Percentiles rank a stretch among this genome's conserved stretches.
These are phyloP conservation scores for Tinospora cordifolia DNA, from an alignment of 164 flowering plant genomes.

Conservation along the genomic window DNA sequence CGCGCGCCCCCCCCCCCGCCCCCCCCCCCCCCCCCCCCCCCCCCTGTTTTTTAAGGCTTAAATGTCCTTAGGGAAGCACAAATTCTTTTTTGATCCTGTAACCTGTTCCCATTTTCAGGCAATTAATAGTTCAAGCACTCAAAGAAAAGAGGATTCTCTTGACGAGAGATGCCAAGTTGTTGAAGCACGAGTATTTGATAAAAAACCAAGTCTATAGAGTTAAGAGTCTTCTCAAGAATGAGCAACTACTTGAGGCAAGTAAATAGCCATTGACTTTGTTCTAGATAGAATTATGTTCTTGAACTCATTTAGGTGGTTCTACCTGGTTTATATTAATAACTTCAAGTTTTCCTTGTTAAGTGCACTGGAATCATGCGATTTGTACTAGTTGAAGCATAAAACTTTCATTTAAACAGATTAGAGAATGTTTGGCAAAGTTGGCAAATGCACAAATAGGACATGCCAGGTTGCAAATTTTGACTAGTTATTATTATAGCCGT, in stretches of 20 bases:
- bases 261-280: not conserved
- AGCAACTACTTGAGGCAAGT: slow-evolving; percentile 85
- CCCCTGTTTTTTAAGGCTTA: too few species aligned
- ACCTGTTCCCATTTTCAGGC: slow-evolving; percentile 34
- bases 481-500: not conserved
- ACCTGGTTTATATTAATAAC: not conserved
- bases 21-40: too few species aligned
- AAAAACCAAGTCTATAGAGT: slow-evolving; percentile 69
- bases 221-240: slow-evolving; percentile 79
- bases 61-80: not conserved
- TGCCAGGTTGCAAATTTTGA: not conserved
- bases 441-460: not conserved
- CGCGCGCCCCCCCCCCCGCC: too few species aligned
- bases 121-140: slow-evolving; percentile 62
- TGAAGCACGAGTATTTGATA: slow-evolving; percentile 65
- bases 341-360: not conserved
- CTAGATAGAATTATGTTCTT: not conserved
- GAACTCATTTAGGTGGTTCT: not conserved
- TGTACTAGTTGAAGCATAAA: not conserved
- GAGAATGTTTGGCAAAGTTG: not conserved
- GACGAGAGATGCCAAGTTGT: slow-evolving; percentile 82
- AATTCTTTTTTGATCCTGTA: not conserved
- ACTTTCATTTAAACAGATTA: not conserved
- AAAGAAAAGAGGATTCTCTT: slow-evolving; percentile 81
- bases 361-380: too few species aligned